Conservation (phyloP, 2,329 filamentous ascomycete species). For the Trichoderma citrinoviride region DNA sequence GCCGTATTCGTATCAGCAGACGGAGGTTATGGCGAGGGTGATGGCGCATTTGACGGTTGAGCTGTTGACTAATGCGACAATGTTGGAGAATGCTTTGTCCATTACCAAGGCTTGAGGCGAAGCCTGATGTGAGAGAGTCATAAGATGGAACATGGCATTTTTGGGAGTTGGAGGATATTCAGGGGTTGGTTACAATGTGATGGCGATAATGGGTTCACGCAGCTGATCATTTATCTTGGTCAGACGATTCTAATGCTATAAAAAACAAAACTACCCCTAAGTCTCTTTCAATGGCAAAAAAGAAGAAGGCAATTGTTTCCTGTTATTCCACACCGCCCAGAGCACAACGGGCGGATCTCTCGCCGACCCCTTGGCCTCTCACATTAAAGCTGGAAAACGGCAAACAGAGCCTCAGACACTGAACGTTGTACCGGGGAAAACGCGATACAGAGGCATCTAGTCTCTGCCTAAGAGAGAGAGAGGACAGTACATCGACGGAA, state of each 20-base stretch:
- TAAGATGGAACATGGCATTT: background rate
- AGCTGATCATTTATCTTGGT: too few relatives aligned
- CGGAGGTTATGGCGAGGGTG: conserved; percentile 16
- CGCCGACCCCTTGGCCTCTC: too few relatives aligned
- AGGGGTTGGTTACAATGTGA: background rate
- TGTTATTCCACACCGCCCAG: too few relatives aligned
- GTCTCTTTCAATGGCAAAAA: too few relatives aligned
- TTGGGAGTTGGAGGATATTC: background rate
- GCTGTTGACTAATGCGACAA: conserved; percentile 1
- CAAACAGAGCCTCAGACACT: background rate
- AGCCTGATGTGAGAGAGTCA: background rate
- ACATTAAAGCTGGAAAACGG: background rate
- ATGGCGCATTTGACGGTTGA: conserved; percentile 15
- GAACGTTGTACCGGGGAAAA: too few relatives aligned
- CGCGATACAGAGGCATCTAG: background rate
- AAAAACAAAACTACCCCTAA: too few relatives aligned
- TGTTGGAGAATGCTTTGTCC: background rate
- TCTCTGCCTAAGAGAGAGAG: background rate
- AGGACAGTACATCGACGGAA: too few relatives aligned
- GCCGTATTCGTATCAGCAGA: conserved; percentile 20
- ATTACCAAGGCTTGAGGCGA: background rate
- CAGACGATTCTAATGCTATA: too few relatives aligned
- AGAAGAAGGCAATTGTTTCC: too few relatives aligned
- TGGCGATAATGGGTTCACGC: too few relatives aligned
- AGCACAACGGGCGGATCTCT: too few relatives aligned